Percentiles rank a stretch among this genome's conserved stretches.
Conservation (phyloP, 306 rosid genomes). For the Pyrus betulifolia region DNA sequence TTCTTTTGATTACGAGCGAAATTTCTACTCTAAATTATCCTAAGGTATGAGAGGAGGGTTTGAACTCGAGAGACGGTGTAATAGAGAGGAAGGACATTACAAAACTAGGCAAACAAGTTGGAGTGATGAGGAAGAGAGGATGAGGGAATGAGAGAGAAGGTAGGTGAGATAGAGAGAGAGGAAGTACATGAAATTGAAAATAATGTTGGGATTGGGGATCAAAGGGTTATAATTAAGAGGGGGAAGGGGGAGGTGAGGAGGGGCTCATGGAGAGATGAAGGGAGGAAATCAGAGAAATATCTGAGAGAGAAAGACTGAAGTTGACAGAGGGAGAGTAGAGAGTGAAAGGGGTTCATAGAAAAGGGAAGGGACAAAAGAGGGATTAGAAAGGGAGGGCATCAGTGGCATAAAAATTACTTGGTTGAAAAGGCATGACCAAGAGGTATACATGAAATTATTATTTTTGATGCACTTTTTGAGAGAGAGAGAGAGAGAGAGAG, state of each 20-base stretch:
- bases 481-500: not conserved
- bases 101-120: slow-evolving; percentile 22
- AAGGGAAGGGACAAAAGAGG: slow-evolving; percentile 94
- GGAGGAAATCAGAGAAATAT: slow-evolving; percentile 61
- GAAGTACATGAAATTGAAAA: slow-evolving; percentile 15
- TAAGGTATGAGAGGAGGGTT: not conserved
- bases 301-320: slow-evolving; percentile 90
- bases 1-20: not conserved
- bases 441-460: not conserved
- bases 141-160: not conserved
- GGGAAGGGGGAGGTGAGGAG: not conserved
- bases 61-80: not conserved
- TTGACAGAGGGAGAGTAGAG: slow-evolving; percentile 33
- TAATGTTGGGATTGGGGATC: slow-evolving; percentile 16
- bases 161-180: not conserved
- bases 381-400: slow-evolving; percentile 57
- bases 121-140: not conserved
- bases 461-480: slow-evolving; percentile 4
- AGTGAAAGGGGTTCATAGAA: slow-evolving; percentile 38
- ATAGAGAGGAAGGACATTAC: slow-evolving; percentile 12
- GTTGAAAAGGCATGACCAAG: slow-evolving; percentile 39
- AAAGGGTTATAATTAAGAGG: not conserved
- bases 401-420: slow-evolving; percentile 34
- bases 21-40: not conserved
- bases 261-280: slow-evolving; percentile 40